Percentiles rank a stretch among this genome's conserved stretches.
phyloP scores from a whole-genome alignment of 108 stramenopile species.

The Fragilariopsis cylindrus region DNA sequence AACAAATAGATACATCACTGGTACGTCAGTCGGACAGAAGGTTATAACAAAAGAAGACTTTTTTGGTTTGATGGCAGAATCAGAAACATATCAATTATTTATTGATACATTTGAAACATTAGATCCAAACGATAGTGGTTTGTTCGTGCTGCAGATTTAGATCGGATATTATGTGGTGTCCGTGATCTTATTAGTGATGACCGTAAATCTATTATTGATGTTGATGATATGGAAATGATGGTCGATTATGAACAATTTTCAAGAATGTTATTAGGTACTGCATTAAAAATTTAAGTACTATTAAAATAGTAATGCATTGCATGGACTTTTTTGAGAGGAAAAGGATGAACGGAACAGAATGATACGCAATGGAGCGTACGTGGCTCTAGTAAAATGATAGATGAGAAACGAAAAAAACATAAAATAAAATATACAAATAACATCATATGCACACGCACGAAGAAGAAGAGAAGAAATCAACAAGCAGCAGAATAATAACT shows the following conservation, averaged over 20 bases:
- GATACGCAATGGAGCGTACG: too few relatives aligned
- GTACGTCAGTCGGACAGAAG: slow-evolving; percentile 48
- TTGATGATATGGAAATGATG: slow-evolving; percentile 84
- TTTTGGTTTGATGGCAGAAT: slow-evolving; percentile 88
- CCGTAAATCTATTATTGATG: slow-evolving; percentile 82
- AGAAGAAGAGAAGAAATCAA: too few relatives aligned
- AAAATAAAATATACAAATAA: too few relatives aligned
- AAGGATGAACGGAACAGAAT: too few relatives aligned
- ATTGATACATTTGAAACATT: slow-evolving; percentile 73
- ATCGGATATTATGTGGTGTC: slow-evolving; percentile 73
- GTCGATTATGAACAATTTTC: slow-evolving; percentile 87
- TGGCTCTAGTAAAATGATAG: too few relatives aligned
- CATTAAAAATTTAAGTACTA: slow-evolving; percentile 18
- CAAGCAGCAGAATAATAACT: too few relatives aligned
- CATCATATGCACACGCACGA: too few relatives aligned
- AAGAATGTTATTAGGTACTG: slow-evolving; percentile 66
- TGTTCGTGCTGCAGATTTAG: slow-evolving; percentile 71
- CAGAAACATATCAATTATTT: slow-evolving; percentile 84
- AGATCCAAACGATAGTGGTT: slow-evolving; percentile 74
- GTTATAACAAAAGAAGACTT: slow-evolving; percentile 66
- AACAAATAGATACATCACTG: neutral
- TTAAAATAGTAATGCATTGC: too few relatives aligned
- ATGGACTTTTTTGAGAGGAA: too few relatives aligned
- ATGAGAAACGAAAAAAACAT: too few relatives aligned
- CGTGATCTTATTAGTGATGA: slow-evolving; percentile 86